Base-by-base conservation (phyloP, 495 filamentous ascomycete genomes). In the Saxophila tyrrhenica region DNA sequence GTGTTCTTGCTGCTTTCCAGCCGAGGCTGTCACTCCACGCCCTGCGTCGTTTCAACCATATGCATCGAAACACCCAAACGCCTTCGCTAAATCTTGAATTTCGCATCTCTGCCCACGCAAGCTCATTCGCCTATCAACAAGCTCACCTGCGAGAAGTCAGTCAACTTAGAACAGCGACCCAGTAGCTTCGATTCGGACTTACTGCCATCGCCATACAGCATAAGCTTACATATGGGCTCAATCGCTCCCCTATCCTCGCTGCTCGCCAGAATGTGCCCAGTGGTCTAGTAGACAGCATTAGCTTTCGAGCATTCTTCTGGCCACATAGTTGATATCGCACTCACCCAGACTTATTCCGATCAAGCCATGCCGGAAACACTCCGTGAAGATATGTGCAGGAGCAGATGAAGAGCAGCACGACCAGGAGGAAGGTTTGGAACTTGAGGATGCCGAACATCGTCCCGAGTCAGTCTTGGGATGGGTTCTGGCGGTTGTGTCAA, bases 241-340 rank as follows among this genome's bases (percentile, higher is more conserved):
- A 69, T 53, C 92, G 74, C 75, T 98, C 92, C 24, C 92, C 92
- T 64, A 98, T 81, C 57, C 92, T 77, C 25, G 92, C 92, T 56
- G 83, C 92, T 69, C 97, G 97, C 92, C 92, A 98, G 70, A 98
- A 95, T 46, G 92, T 82, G 41, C 90, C 90, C 59, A 86, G 81
- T 15, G 94, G 69, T 21, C 88, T 92, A 65, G n/a, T n/a, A n/a
- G n/a, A n/a, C n/a, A n/a, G n/a, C n/a, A n/a, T n/a, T n/a, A n/a
- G 35, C 9, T 39, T 56, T 45, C 8, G 13, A 13, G 25, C 7
- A n/a, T 13, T 9, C 10, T 10, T 21, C n/a, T n/a, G n/a, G n/a
- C n/a, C n/a, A n/a, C n/a, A n/a, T n/a, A n/a, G n/a, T n/a, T 38
- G 24, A 48, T 5, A n/a, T 8, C 19, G 2, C 57, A 68, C 76